Conservation (phyloP, 2,329 filamentous ascomycete species). For the Trichoderma sp. region DNA sequence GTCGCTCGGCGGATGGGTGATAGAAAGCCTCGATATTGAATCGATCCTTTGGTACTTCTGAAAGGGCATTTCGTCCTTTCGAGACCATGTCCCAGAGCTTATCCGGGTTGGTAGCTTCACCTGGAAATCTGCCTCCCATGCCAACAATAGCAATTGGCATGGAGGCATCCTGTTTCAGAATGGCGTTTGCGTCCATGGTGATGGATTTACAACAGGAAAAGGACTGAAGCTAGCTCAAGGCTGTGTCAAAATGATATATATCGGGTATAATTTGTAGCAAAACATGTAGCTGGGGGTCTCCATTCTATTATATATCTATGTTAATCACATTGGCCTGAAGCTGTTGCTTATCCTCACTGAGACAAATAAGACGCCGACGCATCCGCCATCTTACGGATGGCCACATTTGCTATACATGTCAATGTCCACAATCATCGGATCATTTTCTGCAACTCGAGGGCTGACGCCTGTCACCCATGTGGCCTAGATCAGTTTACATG, state of each 20-base stretch:
- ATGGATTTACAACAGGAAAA: neutral
- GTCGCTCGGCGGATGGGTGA: neutral
- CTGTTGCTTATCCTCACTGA: neutral
- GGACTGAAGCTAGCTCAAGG: neutral
- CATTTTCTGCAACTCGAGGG: neutral
- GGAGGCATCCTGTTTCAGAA: neutral
- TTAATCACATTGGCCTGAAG: neutral
- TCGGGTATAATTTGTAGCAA: neutral
- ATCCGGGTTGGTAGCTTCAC: neutral
- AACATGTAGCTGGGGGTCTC: neutral
- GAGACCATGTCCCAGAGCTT: neutral
- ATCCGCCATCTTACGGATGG: neutral
- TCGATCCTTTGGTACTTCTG: neutral
- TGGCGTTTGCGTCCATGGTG: neutral
- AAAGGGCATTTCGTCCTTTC: neutral
- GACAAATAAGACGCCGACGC: neutral
- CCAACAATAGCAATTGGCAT: neutral
- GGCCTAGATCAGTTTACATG: neutral
- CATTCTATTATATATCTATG: neutral
- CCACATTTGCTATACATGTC: neutral
- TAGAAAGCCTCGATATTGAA: neutral
- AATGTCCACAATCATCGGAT: neutral
- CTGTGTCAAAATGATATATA: neutral
- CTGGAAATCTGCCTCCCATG: neutral
- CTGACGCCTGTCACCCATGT: neutral